phyloP scores from a whole-genome alignment of 1,139 yeast species.

The Zygoascus sp. region DNA sequence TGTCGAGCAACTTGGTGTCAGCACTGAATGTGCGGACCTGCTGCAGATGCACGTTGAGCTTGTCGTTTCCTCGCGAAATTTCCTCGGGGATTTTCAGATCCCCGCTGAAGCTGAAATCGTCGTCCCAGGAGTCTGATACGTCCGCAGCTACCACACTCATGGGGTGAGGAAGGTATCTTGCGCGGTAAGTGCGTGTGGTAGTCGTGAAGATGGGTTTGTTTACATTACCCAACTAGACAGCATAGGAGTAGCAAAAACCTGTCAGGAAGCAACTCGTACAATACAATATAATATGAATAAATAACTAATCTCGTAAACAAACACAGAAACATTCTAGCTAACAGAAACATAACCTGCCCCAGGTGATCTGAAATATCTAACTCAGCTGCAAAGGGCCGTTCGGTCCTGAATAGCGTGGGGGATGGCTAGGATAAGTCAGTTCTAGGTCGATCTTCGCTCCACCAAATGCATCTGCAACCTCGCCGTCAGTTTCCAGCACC shows the following conservation, averaged over 20 bases:
- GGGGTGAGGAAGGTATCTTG: background rate
- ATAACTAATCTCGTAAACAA: background rate
- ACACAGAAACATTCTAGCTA: background rate
- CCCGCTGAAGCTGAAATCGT: conserved; percentile 24
- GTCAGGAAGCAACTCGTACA: too few species aligned
- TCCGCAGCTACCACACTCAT: conserved; percentile 8
- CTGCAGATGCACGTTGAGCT: conserved; percentile 20
- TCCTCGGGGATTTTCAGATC: conserved; percentile 18
- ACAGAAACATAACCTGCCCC: background rate
- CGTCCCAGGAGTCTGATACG: conserved; percentile 26
- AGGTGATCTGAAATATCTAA: background rate
- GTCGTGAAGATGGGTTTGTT: conserved; percentile 3
- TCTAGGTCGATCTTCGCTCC: conserved; percentile 14
- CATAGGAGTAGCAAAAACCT: background rate
- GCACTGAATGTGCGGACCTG: conserved; percentile 21
- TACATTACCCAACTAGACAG: background rate
- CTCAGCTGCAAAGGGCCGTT: background rate
- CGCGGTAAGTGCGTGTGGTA: background rate
- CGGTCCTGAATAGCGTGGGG: background rate
- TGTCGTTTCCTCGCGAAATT: conserved; percentile 13
- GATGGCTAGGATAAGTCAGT: conserved; percentile 11
- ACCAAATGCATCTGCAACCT: conserved; percentile 33
- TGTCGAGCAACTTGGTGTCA: conserved; percentile 20
- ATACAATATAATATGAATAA: background rate
- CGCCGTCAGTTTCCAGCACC: conserved; percentile 30